A percentile compares a stretch with the other conserved stretches of the same genome.
phyloP scores from a whole-genome alignment of 306 rosid genomes.

The Cyamopsis tetragonoloba region DNA sequence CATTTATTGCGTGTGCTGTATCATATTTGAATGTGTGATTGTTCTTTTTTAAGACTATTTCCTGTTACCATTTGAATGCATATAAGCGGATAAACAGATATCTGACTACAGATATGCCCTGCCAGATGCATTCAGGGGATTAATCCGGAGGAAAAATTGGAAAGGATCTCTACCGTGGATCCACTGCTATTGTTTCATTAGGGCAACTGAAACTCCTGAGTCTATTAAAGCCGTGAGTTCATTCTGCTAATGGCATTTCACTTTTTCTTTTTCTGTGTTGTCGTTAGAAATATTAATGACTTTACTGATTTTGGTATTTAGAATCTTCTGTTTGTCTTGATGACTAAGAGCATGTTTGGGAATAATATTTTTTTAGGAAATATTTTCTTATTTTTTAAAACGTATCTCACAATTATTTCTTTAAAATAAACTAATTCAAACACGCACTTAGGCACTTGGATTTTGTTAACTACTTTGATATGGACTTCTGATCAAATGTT shows the following conservation, averaged over 20 bases:
- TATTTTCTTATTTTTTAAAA: too few species aligned
- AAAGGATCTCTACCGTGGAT: conserved; percentile 77
- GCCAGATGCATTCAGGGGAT: conserved; percentile 72
- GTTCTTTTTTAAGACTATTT: neutral
- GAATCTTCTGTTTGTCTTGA: conserved; percentile 8
- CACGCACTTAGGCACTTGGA: neutral
- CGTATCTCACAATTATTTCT: too few species aligned
- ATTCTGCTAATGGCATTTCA: conserved; percentile 2
- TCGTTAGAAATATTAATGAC: neutral
- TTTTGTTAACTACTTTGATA: neutral
- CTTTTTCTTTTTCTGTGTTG: neutral
- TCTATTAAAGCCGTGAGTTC: conserved; percentile 64
- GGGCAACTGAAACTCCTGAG: conserved; percentile 72
- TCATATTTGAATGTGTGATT: neutral
- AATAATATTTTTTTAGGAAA: too few species aligned
- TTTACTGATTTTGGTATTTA: neutral
- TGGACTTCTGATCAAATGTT: neutral
- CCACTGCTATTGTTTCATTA: conserved; percentile 91
- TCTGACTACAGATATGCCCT: conserved; percentile 10
- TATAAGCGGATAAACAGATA: neutral
- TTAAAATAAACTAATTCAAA: too few species aligned
- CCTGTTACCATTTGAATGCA: conserved; percentile 10
- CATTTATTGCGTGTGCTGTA: neutral
- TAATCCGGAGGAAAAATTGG: conserved; percentile 65
- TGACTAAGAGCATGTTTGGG: too few species aligned